Percentiles rank a stretch among this genome's conserved stretches.
These are phyloP conservation scores for Hamigera avellanea DNA, from an alignment of 495 filamentous ascomycete genomes.

Conservation along the genomic window DNA sequence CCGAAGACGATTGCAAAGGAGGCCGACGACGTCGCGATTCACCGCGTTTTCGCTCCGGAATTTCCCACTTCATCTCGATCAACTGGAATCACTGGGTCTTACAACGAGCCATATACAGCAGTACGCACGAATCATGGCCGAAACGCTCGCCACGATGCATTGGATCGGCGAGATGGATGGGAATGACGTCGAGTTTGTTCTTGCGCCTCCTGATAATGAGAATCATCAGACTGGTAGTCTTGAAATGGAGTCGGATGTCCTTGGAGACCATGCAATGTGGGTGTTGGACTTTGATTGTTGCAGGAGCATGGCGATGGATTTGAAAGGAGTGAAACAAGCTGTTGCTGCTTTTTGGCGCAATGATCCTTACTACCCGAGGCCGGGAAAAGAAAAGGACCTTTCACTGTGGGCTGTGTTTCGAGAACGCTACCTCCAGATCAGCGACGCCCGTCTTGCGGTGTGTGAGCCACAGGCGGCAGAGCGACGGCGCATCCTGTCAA, in stretches of 20 bases:
- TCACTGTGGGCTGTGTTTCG: neutral
- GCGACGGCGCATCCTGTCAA: too few relatives aligned
- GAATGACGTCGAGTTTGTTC: constrained; percentile 41
- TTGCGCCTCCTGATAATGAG: constrained; percentile 10
- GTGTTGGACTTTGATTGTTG: constrained; percentile 5
- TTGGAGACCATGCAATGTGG: neutral
- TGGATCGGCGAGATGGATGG: constrained; percentile 33
- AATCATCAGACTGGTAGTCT: too few relatives aligned
- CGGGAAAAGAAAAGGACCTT: neutral
- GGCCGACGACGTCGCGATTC: constrained; percentile 5
- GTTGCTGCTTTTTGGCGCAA: constrained; percentile 9
- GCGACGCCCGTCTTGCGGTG: too few relatives aligned
- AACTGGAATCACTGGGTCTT: constrained; percentile 30
- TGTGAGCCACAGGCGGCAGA: too few relatives aligned
- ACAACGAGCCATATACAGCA: constrained; percentile 4
- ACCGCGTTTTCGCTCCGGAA: constrained; percentile 29
- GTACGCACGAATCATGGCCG: constrained; percentile 27
- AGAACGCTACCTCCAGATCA: neutral
- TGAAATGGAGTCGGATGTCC: neutral
- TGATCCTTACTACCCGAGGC: constrained; percentile 13
- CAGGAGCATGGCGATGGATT: constrained; percentile 7
- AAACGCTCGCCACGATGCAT: constrained; percentile 33
- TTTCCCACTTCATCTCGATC: constrained; percentile 36
- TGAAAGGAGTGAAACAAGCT: constrained; percentile 7
- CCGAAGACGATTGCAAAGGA: constrained; percentile 13